Base-by-base conservation (phyloP, 306 rosid species). In the Dalbergia cochinchinensis region DNA sequence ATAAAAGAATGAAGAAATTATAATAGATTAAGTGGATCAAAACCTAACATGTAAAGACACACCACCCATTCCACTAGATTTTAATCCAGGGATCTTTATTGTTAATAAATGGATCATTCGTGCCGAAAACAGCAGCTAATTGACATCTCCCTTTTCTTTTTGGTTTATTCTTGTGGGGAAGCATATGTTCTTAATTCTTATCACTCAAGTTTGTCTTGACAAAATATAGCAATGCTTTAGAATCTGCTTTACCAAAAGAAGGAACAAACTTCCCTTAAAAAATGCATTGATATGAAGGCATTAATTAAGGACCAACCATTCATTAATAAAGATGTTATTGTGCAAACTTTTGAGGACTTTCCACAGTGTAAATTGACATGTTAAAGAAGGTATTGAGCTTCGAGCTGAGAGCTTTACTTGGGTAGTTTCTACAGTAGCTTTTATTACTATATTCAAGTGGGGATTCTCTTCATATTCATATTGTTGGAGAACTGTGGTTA, bases 191-290 rank as follows among this genome's bases (percentile, higher is more conserved):
- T 37, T 42, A 58, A 34, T 78, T 73, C 54, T 60, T 71, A 31
- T 65, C 16, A 48, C 31, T 73, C 73, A 74, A 73, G 83, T 60
- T 48, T 73, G 83, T 37, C 68, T 58, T 48, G 35, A 48, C 69
- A 73, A 39, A 60, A 65, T 53, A 41, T 72, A 11, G 62, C 62
- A 65, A 65, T 69, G 59, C 64, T 67, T 69, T 69, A 19, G 78
- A 61, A 74, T 67, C 63, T 61, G 73, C 84, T 83, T 83, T 79
- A 41, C 31, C 51, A 74, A 71, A 74, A 37, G 65, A 51, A 14
- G 69, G 68, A 78, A 74, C 69, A 50, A 69, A 51, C 47, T 33
- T 42, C 26, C 61, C 72, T 65, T 57, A 47, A 78, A 57, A 72
- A 58, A 71, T 47, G 66, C 71, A 45, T 71, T 34, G 53, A 73